A percentile compares a stretch with the other conserved stretches of the same genome.
phyloP scores from a whole-genome alignment of 2,329 filamentous ascomycete genomes.

The Myriosclerotinia duriaeana region DNA sequence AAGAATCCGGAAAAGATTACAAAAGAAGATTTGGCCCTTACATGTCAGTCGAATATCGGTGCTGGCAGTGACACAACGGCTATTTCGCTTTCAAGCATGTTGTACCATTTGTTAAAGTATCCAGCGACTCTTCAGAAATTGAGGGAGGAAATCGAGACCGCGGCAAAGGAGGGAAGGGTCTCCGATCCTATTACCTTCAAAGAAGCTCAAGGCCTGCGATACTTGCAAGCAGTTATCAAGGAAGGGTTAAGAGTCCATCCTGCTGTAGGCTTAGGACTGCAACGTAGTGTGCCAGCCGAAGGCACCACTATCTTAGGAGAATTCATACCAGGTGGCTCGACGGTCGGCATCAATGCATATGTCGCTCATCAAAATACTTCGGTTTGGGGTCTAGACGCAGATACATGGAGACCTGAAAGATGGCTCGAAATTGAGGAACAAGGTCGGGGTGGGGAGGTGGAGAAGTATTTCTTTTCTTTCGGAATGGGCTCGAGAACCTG shows the following conservation, averaged over 20 bases:
- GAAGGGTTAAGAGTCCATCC: constrained; percentile 54
- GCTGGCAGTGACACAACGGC: constrained; percentile 50
- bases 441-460: constrained; percentile 50
- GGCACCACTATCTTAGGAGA: constrained; percentile 47
- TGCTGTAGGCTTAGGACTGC: constrained; percentile 50
- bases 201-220: constrained; percentile 45
- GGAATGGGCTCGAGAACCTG: constrained; percentile 47
- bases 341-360: constrained; percentile 40
- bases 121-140: constrained; percentile 34
- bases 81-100: constrained; percentile 47
- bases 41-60: constrained; percentile 33
- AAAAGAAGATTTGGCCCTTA: constrained; percentile 38
- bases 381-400: constrained; percentile 51
- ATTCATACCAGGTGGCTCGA: constrained; percentile 45
- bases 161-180: constrained; percentile 26
- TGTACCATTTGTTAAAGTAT: constrained; percentile 48
- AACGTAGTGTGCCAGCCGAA: constrained; percentile 48
- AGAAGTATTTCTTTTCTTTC: constrained; percentile 45
- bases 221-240: constrained; percentile 52
- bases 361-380: constrained; percentile 45
- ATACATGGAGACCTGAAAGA: constrained; percentile 50
- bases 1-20: constrained; percentile 40
- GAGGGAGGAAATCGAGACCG: constrained; percentile 40
- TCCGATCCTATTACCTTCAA: constrained; percentile 43
- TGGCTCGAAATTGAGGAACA: constrained; percentile 47